phyloP scores from a whole-genome alignment of 495 filamentous ascomycete species.

The Hypoxylon intermedium region DNA sequence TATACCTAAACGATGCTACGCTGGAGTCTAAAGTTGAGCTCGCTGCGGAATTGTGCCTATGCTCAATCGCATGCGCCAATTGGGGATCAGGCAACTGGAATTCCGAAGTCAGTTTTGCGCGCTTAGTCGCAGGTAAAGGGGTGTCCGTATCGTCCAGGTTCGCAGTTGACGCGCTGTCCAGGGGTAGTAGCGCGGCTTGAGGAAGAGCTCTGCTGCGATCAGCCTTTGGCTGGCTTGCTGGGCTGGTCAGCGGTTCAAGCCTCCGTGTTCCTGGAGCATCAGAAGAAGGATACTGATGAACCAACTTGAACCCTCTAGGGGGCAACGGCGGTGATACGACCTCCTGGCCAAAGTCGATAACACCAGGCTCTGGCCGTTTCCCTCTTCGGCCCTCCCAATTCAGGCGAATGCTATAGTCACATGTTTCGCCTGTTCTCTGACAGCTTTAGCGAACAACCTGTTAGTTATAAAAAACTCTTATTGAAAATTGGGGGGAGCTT shows the following conservation, averaged over 20 bases:
- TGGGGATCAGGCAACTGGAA: slow-evolving; percentile 30
- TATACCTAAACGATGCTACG: slow-evolving; percentile 37
- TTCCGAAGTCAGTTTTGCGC: slow-evolving; percentile 35
- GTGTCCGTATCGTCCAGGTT: slow-evolving; percentile 23
- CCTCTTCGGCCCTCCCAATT: slow-evolving; percentile 80
- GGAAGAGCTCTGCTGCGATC: slow-evolving; percentile 22
- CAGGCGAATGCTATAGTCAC: slow-evolving; percentile 85
- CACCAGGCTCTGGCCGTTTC: slow-evolving; percentile 51
- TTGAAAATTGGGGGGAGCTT: too few relatives aligned
- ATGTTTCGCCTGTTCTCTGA: slow-evolving; percentile 74
- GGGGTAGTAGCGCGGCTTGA: slow-evolving; percentile 25
- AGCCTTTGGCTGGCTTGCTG: slow-evolving; percentile 27
- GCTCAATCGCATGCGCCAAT: slow-evolving; percentile 27
- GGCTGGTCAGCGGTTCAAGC: slow-evolving; percentile 40
- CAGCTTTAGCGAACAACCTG: slow-evolving; percentile 52
- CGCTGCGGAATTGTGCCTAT: slow-evolving; percentile 41
- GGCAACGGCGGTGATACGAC: slow-evolving; percentile 51
- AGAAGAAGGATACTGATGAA: slow-evolving; percentile 48
- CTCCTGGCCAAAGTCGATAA: slow-evolving; percentile 45
- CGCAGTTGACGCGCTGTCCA: slow-evolving; percentile 22
- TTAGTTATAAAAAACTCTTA: slow-evolving; percentile 22
- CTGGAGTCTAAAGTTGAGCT: slow-evolving; percentile 40
- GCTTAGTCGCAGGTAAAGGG: slow-evolving; percentile 35
- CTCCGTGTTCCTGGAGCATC: slow-evolving; percentile 49
- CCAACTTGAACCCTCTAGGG: slow-evolving; percentile 53